Evolutionary conservation across 495 filamentous ascomycete species (phyloP), one percentile per base, ranked within the genome.

Genomic region (Tetracladium setigerum): DNA sequence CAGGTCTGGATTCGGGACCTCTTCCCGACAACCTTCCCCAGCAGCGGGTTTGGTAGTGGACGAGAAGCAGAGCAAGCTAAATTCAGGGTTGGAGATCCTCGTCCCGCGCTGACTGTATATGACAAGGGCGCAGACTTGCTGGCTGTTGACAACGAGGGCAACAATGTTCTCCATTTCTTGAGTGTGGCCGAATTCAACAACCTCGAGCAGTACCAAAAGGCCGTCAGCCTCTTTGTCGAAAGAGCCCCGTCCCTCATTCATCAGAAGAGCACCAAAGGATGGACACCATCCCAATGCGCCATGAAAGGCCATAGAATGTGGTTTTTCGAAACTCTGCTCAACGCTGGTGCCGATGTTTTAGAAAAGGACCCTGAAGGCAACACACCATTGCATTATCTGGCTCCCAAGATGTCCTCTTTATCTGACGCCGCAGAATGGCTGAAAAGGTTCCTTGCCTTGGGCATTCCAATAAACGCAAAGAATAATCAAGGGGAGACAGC

Each of bases 401-500:
- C 36, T 9, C 4, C 17, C 14, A 11, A 27, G 5, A 16, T 50
- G 5, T 8, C 17, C 11, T 46, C 31, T 27, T 24, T 42, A 16
- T 49, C 49, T 27, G 5, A 14, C 4, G 43, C 49, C 16, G 24
- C 45, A 19, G 38, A 46, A 15, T 49, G 24, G 27, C 46, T 63
- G 10, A 40, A 46, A 24, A 53, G 41, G 11, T 52, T 62, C 17
- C 39, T 65, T 19, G 22, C 37, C 16, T 33, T 54, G 8, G 64
- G 63, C 6, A 32, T 56, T 7, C 47, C 57, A 22, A 57, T 67
- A 14, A 67, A 69, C 46, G 59, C 49, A 5, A 50, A 53, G 6
- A 61, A 69, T 34, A 32, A 36, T 9, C 33, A 30, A n/a, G 62
- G 62, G 11, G 57, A 62, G 40, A 62, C 66, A 10, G 56, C 63